Evolutionary conservation across 1,284 basidiomycete species (phyloP).

Genomic region (Boletus semigastroideus): DNA sequence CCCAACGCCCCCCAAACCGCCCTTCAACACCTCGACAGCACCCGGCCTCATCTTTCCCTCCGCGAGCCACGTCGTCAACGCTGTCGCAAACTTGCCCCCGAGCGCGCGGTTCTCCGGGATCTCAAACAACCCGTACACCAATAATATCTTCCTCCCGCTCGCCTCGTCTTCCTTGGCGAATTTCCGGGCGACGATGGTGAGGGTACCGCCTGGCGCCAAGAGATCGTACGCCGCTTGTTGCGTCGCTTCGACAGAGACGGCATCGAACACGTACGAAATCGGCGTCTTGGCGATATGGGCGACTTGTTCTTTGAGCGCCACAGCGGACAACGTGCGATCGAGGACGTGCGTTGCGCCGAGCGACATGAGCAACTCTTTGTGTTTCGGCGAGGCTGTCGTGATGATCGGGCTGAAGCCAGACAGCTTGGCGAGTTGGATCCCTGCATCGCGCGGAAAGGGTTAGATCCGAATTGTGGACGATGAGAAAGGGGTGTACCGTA

Average conservation of each 20-base stretch:
- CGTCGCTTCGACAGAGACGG: conserved; percentile 13
- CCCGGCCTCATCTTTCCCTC: conserved; percentile 25
- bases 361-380: conserved; percentile 35
- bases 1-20: conserved; percentile 13
- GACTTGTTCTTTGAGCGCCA: conserved; percentile 4
- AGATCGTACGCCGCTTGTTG: conserved; percentile 17
- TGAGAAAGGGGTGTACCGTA: conserved; percentile 32
- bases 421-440: conserved; percentile 42
- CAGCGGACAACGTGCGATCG: conserved; percentile 23
- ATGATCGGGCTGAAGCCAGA: conserved; percentile 41
- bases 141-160: background rate
- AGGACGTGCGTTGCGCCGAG: conserved; percentile 44
- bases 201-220: conserved; percentile 12
- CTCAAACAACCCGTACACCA: conserved; percentile 15
- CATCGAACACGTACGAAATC: conserved; percentile 12
- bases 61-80: conserved; percentile 19
- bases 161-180: background rate
- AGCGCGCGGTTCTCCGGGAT: conserved; percentile 10
- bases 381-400: conserved; percentile 39
- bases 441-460: background rate
- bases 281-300: background rate
- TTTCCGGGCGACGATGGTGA: conserved; percentile 9
- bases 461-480: background rate
- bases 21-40: conserved; percentile 17
- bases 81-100: conserved; percentile 10